Evolutionary conservation across 2,329 filamentous ascomycete species (phyloP).

Genomic region (Colletotrichum sp.): DNA sequence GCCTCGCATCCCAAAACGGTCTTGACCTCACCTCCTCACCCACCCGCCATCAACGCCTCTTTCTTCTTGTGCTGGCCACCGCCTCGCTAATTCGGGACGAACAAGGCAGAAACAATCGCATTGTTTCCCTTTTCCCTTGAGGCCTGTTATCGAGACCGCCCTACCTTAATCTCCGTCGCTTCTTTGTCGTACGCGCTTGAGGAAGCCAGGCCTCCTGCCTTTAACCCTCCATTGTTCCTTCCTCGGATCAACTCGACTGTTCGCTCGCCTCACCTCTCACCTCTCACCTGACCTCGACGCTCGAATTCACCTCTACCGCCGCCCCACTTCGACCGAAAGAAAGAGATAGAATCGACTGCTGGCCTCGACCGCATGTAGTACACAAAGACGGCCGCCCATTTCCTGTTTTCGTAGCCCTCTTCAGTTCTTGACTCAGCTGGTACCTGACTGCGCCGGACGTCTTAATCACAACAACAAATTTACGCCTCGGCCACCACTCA

Average conservation of each 20-base stretch:
- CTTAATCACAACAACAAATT: not conserved
- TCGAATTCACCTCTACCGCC: not conserved
- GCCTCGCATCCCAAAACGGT: slow-evolving; percentile 5
- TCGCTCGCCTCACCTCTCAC: not conserved
- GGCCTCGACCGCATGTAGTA: not conserved
- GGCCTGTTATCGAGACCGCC: slow-evolving; percentile 13
- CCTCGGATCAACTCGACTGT: not conserved
- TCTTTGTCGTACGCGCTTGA: slow-evolving; percentile 6
- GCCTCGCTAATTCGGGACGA: slow-evolving; percentile 2
- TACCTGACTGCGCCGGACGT: slow-evolving; percentile 15
- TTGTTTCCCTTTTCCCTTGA: slow-evolving; percentile 15
- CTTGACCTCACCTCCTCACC: slow-evolving; percentile 4
- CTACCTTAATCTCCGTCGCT: not conserved
- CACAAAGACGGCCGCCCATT: not conserved
- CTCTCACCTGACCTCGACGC: not conserved
- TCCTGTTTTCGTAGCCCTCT: slow-evolving; percentile 5
- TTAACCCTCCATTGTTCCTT: slow-evolving; percentile 3
- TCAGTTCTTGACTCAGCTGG: slow-evolving; percentile 23
- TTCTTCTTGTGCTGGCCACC: not conserved
- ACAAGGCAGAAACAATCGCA: slow-evolving; percentile 18
- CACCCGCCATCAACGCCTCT: not conserved
- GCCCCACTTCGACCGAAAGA: not conserved
- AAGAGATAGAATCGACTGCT: not conserved
- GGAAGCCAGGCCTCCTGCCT: slow-evolving; percentile 10
- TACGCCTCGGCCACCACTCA: not conserved